Base-by-base conservation (phyloP, 257 asterid genomes). In the Solanum medicagineum region DNA sequence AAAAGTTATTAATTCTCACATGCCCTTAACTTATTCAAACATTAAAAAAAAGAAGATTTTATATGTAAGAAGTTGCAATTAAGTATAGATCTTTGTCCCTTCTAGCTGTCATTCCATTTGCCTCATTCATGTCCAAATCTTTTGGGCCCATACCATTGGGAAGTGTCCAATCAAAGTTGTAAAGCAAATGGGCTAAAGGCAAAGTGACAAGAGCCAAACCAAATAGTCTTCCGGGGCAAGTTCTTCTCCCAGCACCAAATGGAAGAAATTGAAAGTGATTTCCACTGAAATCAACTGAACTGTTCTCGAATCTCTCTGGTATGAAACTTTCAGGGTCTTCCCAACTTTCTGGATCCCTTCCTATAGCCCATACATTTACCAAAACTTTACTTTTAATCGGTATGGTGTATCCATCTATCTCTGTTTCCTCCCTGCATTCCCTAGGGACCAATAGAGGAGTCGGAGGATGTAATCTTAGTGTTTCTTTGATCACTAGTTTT, bases 191-290 rank as follows among this genome's bases (percentile, higher is more conserved):
- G 4, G 86, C 88, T 13, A 86, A 22, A 10, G 68, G 86, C 8
- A 73, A 65, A 49, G 66, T 83, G 59, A 86, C 14, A 49, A 57
- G 77, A 16, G 83, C 80, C 12, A 83, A 29, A 22, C 47, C 83
- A 83, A 82, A 83, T 16, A 29, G n/a, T 10, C 69, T 81, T 0
- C 87, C 87, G 0, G 87, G 87, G 20, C 83, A 85, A 51, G 20
- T 66, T 24, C 88, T 47, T 22, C 66, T 83, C 13, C 88, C 86
- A 4, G 81, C 86, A 17, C 88, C 88, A 86, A 86, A 86, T 10
- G 86, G 88, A 7, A 86, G 60, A 60, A n/a, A 63, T 20, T 87
- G 68, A 3, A 77, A 79, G 57, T 87, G 24, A 26, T 55, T 49
- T 56, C 89, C 87, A 0, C 4, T 1, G 22, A 59, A 84, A 62